Evolutionary conservation across 1,139 yeast genomes (phyloP), one percentile per base, ranked within the genome.

Genomic region (Debaryomyces robertsiae): DNA sequence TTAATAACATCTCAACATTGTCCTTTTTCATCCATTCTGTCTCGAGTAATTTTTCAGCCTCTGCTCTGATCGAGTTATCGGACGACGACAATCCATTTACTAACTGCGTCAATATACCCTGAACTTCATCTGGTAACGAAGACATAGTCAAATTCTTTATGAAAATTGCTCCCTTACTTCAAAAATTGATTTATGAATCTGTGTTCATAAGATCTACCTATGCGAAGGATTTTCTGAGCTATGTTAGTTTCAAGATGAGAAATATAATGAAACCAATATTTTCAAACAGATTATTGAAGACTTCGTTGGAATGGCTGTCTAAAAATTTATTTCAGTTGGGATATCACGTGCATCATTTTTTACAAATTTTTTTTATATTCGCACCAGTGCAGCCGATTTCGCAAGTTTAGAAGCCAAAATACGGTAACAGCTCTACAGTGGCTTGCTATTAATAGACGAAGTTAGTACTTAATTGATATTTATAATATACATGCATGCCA

Each of bases 41-140:
- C 51, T 86, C 88, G 43, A 93, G 73, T 9, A 77, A 67, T 46
- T 72, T 74, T 60, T 93, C 98, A 9, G 97, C 97, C 27, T 74
- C 78, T 6, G 90, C 67, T 58, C 98, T 85, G 32, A 75, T 63
- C 16, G 68, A 58, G 58, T 91, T 91, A 57, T 91, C 88, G 4
- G 95, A 71, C 4, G 98, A 85, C 1, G 88, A 76, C 50, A 93
- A 77, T 31, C 84, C 87, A 46, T 71, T 68, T 31, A 90, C 70
- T 42, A 93, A 74, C 53, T 77, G 78, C 37, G 69, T 55, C 53
- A 90, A 71, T 6, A 78, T 77, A 40, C 58, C 65, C 45, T 79
- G 77, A 34, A 79, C 77, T 37, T 84, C 90, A 33, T 74, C 73
- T 28, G 94, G 85, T 50, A 87, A 63, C 19, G 69, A 72, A 17